These are phyloP conservation scores for Solanum hybrid DNA, from an alignment of 305 asterid genomes.

Conservation along the genomic window DNA sequence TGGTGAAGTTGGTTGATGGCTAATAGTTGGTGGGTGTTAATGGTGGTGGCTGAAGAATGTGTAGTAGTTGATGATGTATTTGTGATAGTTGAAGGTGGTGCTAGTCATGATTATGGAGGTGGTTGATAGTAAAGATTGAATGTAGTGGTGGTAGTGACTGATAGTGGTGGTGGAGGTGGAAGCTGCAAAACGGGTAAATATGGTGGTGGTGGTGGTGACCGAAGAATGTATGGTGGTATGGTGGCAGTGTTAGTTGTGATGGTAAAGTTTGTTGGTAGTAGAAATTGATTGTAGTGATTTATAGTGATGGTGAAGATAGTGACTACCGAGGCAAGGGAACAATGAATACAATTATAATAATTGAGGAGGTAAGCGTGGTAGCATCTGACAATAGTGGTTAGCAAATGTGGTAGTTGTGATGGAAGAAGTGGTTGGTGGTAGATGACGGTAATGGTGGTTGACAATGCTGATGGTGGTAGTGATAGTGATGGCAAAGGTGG, in stretches of 20 bases:
- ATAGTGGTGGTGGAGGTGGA: background rate
- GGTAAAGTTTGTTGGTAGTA: background rate
- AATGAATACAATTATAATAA: background rate
- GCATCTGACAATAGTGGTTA: background rate
- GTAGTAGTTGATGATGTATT: background rate
- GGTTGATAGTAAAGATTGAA: background rate
- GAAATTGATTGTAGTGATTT: background rate
- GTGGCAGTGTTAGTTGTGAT: background rate
- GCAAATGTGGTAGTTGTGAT: background rate
- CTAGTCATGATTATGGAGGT: background rate
- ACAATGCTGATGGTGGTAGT: background rate
- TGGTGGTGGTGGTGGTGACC: background rate
- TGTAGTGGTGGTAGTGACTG: background rate
- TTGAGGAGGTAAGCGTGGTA: background rate
- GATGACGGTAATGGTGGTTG: background rate
- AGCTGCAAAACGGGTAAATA: background rate
- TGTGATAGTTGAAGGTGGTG: background rate
- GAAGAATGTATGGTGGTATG: background rate
- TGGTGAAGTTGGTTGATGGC: background rate
- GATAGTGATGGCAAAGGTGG: background rate
- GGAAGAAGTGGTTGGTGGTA: background rate
- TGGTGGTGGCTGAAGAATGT: background rate
- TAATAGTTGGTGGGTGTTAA: background rate
- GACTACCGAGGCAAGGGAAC: background rate
- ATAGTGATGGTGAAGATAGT: background rate